Evolutionary conservation across 306 rosid species (phyloP).

Genomic region (Lathyrus sativus): DNA sequence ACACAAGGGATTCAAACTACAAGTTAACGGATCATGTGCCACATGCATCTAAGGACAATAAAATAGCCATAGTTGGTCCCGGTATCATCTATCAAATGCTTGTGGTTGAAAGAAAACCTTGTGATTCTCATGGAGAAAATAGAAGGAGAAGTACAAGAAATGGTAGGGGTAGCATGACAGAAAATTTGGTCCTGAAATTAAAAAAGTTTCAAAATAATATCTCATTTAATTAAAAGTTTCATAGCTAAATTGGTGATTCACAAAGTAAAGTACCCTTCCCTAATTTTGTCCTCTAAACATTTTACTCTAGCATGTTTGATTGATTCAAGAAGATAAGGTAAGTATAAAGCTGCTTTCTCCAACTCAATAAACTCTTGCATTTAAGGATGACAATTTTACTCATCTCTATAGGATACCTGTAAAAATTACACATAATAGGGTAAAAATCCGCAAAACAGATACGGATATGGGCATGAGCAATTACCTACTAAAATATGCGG

Average conservation of each 20-base stretch:
- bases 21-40: conserved; percentile 35
- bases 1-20: conserved; percentile 31
- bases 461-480: too few relatives aligned
- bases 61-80: conserved; percentile 41
- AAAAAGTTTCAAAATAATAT: background rate
- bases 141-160: background rate
- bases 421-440: too few relatives aligned
- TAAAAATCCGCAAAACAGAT: too few relatives aligned
- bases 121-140: background rate
- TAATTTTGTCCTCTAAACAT: conserved; percentile 7
- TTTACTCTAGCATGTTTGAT: background rate
- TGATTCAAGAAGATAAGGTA: background rate
- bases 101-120: conserved; percentile 36
- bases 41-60: conserved; percentile 38
- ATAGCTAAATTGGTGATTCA: background rate
- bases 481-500: too few relatives aligned
- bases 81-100: conserved; percentile 37
- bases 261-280: background rate
- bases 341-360: conserved; percentile 19
- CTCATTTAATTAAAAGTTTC: background rate
- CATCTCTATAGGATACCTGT: too few relatives aligned
- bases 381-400: too few relatives aligned
- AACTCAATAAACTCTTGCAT: conserved; percentile 10
- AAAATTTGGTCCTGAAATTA: background rate
- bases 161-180: background rate